Base-by-base conservation (phyloP, 169 alveolate genomes). In the Eimeria praecox region DNA sequence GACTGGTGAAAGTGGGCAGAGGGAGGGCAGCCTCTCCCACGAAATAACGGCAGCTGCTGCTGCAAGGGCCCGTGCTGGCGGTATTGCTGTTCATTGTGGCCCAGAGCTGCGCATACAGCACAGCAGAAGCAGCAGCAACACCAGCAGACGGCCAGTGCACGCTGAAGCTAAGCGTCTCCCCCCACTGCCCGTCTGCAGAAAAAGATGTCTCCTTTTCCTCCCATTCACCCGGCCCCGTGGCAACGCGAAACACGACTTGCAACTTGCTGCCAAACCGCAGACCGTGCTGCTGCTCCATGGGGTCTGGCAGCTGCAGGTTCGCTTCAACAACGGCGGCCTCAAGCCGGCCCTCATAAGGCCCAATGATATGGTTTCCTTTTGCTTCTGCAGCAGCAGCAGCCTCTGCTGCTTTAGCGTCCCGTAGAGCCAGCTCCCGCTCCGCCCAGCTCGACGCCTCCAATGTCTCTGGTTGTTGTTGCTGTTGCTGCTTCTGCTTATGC, bases 91-190 rank as follows among this genome's bases (percentile, higher is more conserved):
- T 86, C 6, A 20, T 59, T 35, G 80, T 56, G 62, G 92, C 92
- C 92, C 92, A 86, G n/a, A 86, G 80, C 78, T 86, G 92, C 35
- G 92, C 92, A 62, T 38, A 38, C 62, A 86, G 80, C 33, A 62
- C 56, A 54, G 92, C 92, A 86, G 80, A 38, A 35, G 92, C 92
- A 86, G 78, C 78, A 56, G 92, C 92, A 59, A 62, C 78, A 20
- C 82, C 92, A 22, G 92, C 92, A 44, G 92, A 86, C n/a, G 92
- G 92, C 92, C 92, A 86, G 78, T 86, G 92, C 33, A 86, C 56
- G 18, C 64, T 14, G 78, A 86, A 86, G 56, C 52, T 59, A 59
- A 59, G 59, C 59, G 92, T 86, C 62, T 86, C 92, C 62, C 40
- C 38, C 92, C 92, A 86, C 24, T 3, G 38, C 27, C 92, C 92